Base-by-base conservation (phyloP, 306 rosid species). In the Purshia tridentata region DNA sequence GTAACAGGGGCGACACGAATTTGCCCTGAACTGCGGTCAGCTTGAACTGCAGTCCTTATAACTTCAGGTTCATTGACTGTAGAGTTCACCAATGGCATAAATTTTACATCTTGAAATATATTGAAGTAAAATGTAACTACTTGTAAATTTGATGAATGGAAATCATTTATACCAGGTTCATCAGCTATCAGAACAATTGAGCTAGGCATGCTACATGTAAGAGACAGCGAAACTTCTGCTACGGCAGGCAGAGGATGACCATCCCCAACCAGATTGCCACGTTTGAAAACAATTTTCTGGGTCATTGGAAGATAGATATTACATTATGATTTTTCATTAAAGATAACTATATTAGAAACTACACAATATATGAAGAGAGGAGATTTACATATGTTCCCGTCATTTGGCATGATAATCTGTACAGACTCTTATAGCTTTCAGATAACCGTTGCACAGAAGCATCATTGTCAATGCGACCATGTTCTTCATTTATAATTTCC, bases 181-280 rank as follows among this genome's bases (percentile, higher is more conserved):
- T 91, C 98, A 41, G 90, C 98, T 67, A 93, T 50, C 66, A 93
- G 83, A 46, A 71, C 90, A 82, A 93, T 81, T 18, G 96, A 88
- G 67, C 87, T 67, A 70, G 98, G 98, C 80, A 88, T 40, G 85
- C 83, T 75, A 78, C 98, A 88, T 3, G 9, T 50, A 82, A 89
- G 82, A 73, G 87, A 84, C 65, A 85, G 46, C 64, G 75, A 72
- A 82, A 81, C 86, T 66, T 81, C 85, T 54, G 84, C 90, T 46
- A 93, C 79, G 46, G 86, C 79, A 69, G 97, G 96, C 80, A 81
- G 76, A 79, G 94, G 92, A 85, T 93, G 97, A 77, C 83, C 97
- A 80, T 89, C 94, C 76, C 92, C 96, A 67, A 84, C 90, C 88
- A 85, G 83, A 87, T 93, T 93, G 69, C 98, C 98, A 47, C 89